Conservation (phyloP, 2,329 filamentous ascomycete genomes). For the Harringtonia aguacate region DNA sequence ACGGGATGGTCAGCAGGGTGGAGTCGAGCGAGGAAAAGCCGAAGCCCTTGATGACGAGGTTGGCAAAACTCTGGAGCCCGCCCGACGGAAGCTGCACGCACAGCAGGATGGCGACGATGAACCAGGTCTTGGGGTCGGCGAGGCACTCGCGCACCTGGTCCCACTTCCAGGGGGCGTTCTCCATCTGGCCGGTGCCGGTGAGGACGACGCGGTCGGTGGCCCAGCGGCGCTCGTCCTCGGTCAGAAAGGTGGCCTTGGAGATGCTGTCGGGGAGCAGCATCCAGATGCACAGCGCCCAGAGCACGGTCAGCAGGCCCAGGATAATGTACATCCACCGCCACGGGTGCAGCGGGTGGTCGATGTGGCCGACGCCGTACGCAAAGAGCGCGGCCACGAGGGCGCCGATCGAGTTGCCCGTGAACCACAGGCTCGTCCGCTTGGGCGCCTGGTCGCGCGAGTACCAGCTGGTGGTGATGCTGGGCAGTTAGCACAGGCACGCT, state of each 20-base stretch:
- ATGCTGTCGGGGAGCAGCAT: slow-evolving; percentile 41
- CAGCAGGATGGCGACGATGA: slow-evolving; percentile 42
- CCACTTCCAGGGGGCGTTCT: slow-evolving; percentile 36
- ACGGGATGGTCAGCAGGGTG: slow-evolving; percentile 47
- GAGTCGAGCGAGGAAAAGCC: slow-evolving; percentile 43
- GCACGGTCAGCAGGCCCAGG: slow-evolving; percentile 8
- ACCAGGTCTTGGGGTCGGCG: slow-evolving; percentile 48
- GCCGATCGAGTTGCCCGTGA: slow-evolving; percentile 37
- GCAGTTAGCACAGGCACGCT: too few species aligned
- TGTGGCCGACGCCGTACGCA: slow-evolving; percentile 45
- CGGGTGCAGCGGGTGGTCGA: slow-evolving; percentile 29
- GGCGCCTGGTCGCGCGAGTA: slow-evolving; percentile 48
- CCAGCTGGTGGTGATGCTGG: slow-evolving; percentile 42
- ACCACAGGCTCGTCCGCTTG: slow-evolving; percentile 43
- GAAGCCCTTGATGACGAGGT: slow-evolving; percentile 44
- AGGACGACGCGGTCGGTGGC: slow-evolving; percentile 34
- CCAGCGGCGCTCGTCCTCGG: slow-evolving; percentile 35
- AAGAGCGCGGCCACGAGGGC: slow-evolving; percentile 36
- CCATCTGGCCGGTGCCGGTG: slow-evolving; percentile 40
- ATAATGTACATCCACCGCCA: slow-evolving; percentile 18
- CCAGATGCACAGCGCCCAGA: slow-evolving; percentile 38
- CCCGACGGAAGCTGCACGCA: slow-evolving; percentile 51
- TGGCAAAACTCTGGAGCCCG: slow-evolving; percentile 48
- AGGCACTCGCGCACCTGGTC: slow-evolving; percentile 43
- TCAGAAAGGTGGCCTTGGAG: slow-evolving; percentile 46